Evolutionary conservation across 2,329 filamentous ascomycete genomes (phyloP), one percentile per base, ranked within the genome.

Genomic region (Clarireedia hainanense): DNA sequence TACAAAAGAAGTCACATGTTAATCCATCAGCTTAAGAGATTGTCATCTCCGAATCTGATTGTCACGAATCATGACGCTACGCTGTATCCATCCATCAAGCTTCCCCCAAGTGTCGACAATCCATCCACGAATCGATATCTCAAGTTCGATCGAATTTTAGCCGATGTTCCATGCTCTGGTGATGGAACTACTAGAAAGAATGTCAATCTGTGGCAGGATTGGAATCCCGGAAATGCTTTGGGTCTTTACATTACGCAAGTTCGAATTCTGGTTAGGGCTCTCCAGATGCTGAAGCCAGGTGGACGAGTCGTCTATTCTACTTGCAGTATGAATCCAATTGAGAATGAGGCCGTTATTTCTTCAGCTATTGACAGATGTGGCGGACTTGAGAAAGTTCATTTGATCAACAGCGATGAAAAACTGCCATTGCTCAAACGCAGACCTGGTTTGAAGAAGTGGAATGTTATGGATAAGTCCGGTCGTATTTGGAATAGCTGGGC

Each of bases 61-160:
- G 92, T 99, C 60, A 97, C 91, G 43, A 97, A 99, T 71, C 92
- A 99, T 74, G 94, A 99, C 71, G 94, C 94, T 43, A 96, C 91
- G 4, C 84, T 95, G 71, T 99, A 91, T 72, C 94, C 94, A 2
- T 91, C 91, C 0, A 90, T 99, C 67, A 89, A 87, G 68, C 80
- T 97, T n/a, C 85, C 85, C 17, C 73, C 84, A 12, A 75, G 77
- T 3, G 71, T 76, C 20, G 77, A 80, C 61, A 79, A 81, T 58
- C 76, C 75, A 34, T 74, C 74, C 26, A 75, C 77, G 62, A 79
- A 80, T 58, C 78, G 81, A 63, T 97, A 96, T 71, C 82, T 99
- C 58, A 96, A 96, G 74, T 99, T 96, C 66, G 94, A 99, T 71
- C 86, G 94, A 60, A 95, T 99, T 60, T 76, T 99, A 56, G 92